phyloP scores from a whole-genome alignment of 305 asterid species.

The Solanum hybrid region DNA sequence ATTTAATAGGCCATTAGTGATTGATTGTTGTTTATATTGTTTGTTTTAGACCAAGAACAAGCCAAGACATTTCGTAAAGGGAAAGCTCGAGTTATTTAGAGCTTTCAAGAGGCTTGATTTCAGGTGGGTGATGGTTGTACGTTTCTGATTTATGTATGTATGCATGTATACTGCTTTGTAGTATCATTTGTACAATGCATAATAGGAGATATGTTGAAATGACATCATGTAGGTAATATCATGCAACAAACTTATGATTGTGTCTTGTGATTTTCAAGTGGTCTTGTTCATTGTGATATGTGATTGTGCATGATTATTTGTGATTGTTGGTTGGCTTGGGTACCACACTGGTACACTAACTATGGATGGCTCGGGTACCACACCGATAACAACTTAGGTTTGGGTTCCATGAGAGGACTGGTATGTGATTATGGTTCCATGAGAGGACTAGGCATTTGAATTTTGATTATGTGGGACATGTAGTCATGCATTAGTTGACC shows the following conservation, averaged over 20 bases:
- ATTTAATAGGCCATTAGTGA: neutral
- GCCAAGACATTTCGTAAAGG: too few species aligned
- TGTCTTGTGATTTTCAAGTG: neutral
- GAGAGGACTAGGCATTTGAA: neutral
- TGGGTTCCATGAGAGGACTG: neutral
- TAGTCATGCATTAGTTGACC: neutral
- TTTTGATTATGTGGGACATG: neutral
- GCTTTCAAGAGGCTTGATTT: neutral
- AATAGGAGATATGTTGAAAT: neutral
- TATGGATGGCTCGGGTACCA: neutral
- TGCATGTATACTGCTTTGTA: neutral
- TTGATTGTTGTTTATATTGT: neutral
- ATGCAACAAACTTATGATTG: neutral
- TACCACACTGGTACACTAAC: neutral
- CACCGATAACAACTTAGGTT: too few species aligned
- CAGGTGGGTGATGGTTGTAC: too few species aligned
- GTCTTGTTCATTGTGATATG: neutral
- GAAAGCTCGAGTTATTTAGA: neutral
- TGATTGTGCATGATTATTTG: neutral
- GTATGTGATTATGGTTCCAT: neutral
- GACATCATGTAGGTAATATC: neutral
- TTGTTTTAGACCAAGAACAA: neutral
- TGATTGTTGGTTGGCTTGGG: neutral
- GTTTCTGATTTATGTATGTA: neutral
- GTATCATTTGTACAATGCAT: neutral